phyloP scores from a whole-genome alignment of 2,329 filamentous ascomycete genomes.

The Xylariaceae sp. region DNA sequence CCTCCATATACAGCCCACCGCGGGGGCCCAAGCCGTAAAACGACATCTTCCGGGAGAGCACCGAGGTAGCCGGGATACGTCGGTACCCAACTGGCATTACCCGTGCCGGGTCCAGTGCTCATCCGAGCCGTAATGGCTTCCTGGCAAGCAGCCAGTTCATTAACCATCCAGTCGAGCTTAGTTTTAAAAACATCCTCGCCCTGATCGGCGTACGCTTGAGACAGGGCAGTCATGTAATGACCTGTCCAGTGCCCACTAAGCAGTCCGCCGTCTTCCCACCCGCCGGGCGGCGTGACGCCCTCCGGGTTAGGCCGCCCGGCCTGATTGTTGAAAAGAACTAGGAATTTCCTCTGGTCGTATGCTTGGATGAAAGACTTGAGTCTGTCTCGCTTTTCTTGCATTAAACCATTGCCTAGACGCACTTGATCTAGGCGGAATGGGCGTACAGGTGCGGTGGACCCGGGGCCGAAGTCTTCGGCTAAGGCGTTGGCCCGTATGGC shows the following conservation, averaged over 20 bases:
- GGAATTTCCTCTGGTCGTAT: slow-evolving; percentile 32
- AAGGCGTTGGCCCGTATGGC: slow-evolving; percentile 4
- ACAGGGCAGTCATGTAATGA: slow-evolving; percentile 34
- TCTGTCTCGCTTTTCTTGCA: slow-evolving; percentile 35
- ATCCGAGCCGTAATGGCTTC: slow-evolving; percentile 33
- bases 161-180: slow-evolving; percentile 36
- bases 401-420: slow-evolving; percentile 29
- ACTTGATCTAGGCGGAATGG: slow-evolving; percentile 35
- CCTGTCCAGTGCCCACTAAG: slow-evolving; percentile 35
- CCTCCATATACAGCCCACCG: slow-evolving; percentile 34
- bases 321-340: slow-evolving; percentile 34
- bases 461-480: slow-evolving; percentile 27
- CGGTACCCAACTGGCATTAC: slow-evolving; percentile 27
- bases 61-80: slow-evolving; percentile 33
- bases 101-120: slow-evolving; percentile 13
- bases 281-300: slow-evolving; percentile 28
- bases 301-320: slow-evolving; percentile 31
- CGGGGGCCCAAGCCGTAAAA: slow-evolving; percentile 33
- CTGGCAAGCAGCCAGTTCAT: slow-evolving; percentile 31
- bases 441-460: slow-evolving; percentile 32
- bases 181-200: slow-evolving; percentile 31
- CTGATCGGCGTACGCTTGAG: slow-evolving; percentile 34
- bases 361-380: slow-evolving; percentile 30
- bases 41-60: slow-evolving; percentile 33
- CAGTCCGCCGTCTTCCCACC: slow-evolving; percentile 36